phyloP scores from a whole-genome alignment of 1,284 basidiomycete genomes.

The Pterulicium gracile region DNA sequence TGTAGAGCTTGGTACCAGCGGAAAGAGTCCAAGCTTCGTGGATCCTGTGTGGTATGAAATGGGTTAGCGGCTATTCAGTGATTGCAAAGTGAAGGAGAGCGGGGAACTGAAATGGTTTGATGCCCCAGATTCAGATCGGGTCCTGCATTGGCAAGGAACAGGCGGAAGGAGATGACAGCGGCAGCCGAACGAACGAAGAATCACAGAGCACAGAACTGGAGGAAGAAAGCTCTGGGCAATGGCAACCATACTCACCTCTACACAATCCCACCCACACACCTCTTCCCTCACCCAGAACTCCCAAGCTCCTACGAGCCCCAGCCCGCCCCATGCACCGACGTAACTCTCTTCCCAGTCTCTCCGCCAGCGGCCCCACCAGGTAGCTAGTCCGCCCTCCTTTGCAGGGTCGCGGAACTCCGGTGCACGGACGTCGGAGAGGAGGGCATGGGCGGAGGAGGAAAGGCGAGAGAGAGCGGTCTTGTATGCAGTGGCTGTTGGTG shows the following conservation, averaged over 20 bases:
- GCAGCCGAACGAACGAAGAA: too few relatives aligned
- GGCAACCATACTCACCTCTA: slow-evolving; percentile 45
- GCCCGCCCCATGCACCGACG: slow-evolving; percentile 79
- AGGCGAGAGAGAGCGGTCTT: slow-evolving; percentile 50
- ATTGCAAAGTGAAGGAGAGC: too few relatives aligned
- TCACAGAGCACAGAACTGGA: too few relatives aligned
- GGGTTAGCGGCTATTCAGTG: too few relatives aligned
- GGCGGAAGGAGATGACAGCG: too few relatives aligned
- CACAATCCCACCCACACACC: slow-evolving; percentile 79
- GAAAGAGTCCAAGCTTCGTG: slow-evolving; percentile 65
- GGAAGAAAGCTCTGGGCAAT: slow-evolving; percentile 1
- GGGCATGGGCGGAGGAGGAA: slow-evolving; percentile 34
- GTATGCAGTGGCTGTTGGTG: slow-evolving; percentile 64
- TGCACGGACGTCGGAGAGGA: slow-evolving; percentile 80
- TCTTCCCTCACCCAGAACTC: slow-evolving; percentile 92
- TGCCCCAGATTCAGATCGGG: too few relatives aligned
- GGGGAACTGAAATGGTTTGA: too few relatives aligned
- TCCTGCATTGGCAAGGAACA: too few relatives aligned
- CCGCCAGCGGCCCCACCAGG: slow-evolving; percentile 69
- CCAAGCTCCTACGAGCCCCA: slow-evolving; percentile 87
- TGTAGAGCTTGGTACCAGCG: slow-evolving; percentile 75
- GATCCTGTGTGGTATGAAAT: slow-evolving; percentile 30
- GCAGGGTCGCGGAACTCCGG: slow-evolving; percentile 78
- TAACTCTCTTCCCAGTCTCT: slow-evolving; percentile 74
- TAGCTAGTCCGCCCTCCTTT: slow-evolving; percentile 44